phyloP scores from a whole-genome alignment of 352 stramenopile genomes.

The Nothophytophthora sp. region DNA sequence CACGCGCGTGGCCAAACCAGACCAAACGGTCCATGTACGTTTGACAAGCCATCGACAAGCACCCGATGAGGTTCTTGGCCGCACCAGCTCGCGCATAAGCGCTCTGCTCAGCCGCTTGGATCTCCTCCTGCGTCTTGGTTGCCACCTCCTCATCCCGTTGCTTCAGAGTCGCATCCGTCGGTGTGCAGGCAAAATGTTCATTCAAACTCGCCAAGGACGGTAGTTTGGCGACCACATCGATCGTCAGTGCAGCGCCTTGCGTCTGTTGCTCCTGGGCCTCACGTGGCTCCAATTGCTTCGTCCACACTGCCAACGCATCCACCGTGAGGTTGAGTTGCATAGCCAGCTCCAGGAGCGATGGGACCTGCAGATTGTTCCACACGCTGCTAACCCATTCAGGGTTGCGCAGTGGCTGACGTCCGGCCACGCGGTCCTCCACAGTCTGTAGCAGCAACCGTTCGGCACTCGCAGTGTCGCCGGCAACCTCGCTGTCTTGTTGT shows the following conservation, averaged over 20 bases:
- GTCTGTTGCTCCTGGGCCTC: slow-evolving; percentile 17
- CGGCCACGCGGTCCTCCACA: slow-evolving; percentile 28
- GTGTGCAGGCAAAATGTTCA: slow-evolving; percentile 17
- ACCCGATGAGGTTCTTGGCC: slow-evolving; percentile 41
- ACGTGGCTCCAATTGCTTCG: slow-evolving; percentile 19
- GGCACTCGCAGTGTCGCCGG: too few species aligned
- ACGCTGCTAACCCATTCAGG: slow-evolving; percentile 30
- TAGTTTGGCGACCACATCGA: slow-evolving; percentile 23
- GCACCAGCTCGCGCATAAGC: slow-evolving; percentile 35
- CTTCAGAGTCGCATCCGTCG: slow-evolving; percentile 14
- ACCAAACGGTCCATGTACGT: slow-evolving; percentile 39
- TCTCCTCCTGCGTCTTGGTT: slow-evolving; percentile 19
- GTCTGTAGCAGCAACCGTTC: slow-evolving; percentile 15
- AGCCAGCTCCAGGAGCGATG: slow-evolving; percentile 27
- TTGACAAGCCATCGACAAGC: slow-evolving; percentile 38
- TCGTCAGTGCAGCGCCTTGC: slow-evolving; percentile 8
- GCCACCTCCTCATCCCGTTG: slow-evolving; percentile 25
- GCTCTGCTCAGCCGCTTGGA: slow-evolving; percentile 11
- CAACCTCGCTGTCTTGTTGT: slow-evolving; percentile 9
- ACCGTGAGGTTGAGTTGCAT: slow-evolving; percentile 41
- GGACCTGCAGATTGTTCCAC: slow-evolving; percentile 31
- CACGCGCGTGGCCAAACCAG: slow-evolving; percentile 25
- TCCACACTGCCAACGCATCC: slow-evolving; percentile 40
- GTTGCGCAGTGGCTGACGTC: slow-evolving; percentile 13
- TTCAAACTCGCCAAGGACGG: slow-evolving; percentile 18